Conservation (phyloP, 177 flowering plant genomes). For the Telopea speciosissima region DNA sequence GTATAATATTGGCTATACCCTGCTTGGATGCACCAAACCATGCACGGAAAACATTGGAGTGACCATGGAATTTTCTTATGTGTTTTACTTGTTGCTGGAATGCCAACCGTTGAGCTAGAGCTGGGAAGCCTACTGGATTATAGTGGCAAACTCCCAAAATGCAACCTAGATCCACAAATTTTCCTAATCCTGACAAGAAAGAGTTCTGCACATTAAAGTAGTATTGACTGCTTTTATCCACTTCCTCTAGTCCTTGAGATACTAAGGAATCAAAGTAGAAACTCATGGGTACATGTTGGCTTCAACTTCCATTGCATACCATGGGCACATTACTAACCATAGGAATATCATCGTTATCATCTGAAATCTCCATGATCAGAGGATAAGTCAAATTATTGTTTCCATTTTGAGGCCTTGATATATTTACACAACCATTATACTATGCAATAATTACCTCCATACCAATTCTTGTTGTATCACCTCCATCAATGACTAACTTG, state of each 20-base stretch:
- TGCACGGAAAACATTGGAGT: conserved; percentile 20
- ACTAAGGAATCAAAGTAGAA: neutral
- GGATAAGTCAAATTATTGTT: conserved; percentile 5
- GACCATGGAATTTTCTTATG: conserved; percentile 15
- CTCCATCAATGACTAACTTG: conserved; percentile 1
- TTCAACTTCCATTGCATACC: neutral
- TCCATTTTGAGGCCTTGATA: neutral
- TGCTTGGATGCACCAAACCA: conserved; percentile 21
- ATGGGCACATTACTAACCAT: too few relatives aligned
- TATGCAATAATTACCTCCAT: neutral
- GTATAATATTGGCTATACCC: conserved; percentile 13
- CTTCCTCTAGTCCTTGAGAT: conserved; percentile 1
- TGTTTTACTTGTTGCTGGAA: conserved; percentile 20
- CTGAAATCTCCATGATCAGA: too few relatives aligned
- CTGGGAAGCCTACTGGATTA: conserved; percentile 7
- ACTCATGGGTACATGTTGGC: neutral
- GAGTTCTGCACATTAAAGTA: conserved; percentile 8
- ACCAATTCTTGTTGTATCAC: neutral
- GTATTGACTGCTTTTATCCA: conserved; percentile 4
- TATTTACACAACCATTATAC: neutral
- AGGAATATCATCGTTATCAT: too few relatives aligned
- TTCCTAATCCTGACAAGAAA: conserved; percentile 15
- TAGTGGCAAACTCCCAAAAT: conserved; percentile 14
- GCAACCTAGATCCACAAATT: neutral
- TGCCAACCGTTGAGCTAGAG: conserved; percentile 9